These are phyloP conservation scores for Gymnopilus dilepis DNA, from an alignment of 768 basidiomycete genomes.

Conservation along the genomic window DNA sequence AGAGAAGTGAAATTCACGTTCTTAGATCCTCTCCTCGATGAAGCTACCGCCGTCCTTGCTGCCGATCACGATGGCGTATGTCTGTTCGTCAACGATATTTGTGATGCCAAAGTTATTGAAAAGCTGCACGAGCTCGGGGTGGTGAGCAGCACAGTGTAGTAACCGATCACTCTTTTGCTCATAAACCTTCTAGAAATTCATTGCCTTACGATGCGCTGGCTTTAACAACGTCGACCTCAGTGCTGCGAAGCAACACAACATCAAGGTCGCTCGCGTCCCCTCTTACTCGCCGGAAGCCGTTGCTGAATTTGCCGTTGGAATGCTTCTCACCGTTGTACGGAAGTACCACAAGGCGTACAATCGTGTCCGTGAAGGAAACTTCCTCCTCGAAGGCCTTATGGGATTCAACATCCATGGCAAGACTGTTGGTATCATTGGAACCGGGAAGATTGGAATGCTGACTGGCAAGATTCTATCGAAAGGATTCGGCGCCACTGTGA, in stretches of 20 bases:
- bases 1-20: constrained; percentile 40
- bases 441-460: constrained; percentile 47
- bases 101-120: constrained; percentile 39
- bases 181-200: constrained; percentile 37
- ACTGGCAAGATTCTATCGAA: constrained; percentile 47
- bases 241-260: constrained; percentile 33
- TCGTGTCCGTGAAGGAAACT: constrained; percentile 51
- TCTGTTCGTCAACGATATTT: constrained; percentile 50
- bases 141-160: constrained; percentile 29
- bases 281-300: constrained; percentile 51
- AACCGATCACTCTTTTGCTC: background rate
- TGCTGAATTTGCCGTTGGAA: constrained; percentile 51
- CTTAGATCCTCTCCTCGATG: constrained; percentile 42
- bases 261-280: constrained; percentile 47
- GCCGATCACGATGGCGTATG: constrained; percentile 45
- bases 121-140: constrained; percentile 39
- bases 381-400: constrained; percentile 48
- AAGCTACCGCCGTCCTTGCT: constrained; percentile 40
- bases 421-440: constrained; percentile 50
- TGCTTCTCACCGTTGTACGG: constrained; percentile 49
- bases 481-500: constrained; percentile 44
- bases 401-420: constrained; percentile 47
- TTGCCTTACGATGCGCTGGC: constrained; percentile 47
- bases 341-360: constrained; percentile 53
- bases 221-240: constrained; percentile 48